Evolutionary conservation across 169 alveolate genomes (phyloP).

Genomic region (Babesia ovata): DNA sequence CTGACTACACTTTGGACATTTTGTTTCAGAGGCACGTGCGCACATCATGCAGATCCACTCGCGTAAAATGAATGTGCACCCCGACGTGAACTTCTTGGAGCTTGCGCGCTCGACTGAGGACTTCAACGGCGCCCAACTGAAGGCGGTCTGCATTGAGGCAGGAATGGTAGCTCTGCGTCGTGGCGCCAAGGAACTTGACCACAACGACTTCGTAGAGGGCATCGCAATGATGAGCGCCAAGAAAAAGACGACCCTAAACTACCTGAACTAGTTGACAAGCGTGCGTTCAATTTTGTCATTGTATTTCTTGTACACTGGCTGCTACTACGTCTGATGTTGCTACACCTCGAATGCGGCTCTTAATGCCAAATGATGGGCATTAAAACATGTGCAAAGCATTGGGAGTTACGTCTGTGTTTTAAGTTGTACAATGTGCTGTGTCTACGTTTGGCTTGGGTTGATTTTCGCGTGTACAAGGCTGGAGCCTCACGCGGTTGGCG

Average conservation of each 20-base stretch:
- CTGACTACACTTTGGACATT: not conserved
- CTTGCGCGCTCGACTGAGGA: constrained; percentile 97
- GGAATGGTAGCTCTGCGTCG: constrained; percentile 98
- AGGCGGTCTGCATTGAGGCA: constrained; percentile 98
- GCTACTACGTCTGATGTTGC: not conserved
- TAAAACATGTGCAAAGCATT: too few relatives aligned
- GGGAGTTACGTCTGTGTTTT: too few relatives aligned
- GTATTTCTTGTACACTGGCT: not conserved
- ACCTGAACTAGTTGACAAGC: constrained; percentile 84
- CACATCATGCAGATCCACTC: constrained; percentile 97
- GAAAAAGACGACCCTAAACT: constrained; percentile 95
- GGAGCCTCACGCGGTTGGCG: too few relatives aligned
- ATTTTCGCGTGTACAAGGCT: too few relatives aligned
- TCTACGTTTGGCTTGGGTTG: too few relatives aligned
- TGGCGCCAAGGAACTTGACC: constrained; percentile 95
- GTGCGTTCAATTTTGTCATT: too few relatives aligned
- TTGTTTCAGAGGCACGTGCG: constrained; percentile 83
- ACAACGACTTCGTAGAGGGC: constrained; percentile 99
- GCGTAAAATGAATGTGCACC: constrained; percentile 97
- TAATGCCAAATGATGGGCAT: too few relatives aligned
- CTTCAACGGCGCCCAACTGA: constrained; percentile 96
- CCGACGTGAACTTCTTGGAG: constrained; percentile 95
- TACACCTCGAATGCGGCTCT: not conserved
- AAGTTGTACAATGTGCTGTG: too few relatives aligned
- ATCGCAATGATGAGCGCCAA: constrained; percentile 96